These are phyloP conservation scores for Podospora comata DNA, from an alignment of 495 filamentous ascomycete genomes.

Conservation along the genomic window DNA sequence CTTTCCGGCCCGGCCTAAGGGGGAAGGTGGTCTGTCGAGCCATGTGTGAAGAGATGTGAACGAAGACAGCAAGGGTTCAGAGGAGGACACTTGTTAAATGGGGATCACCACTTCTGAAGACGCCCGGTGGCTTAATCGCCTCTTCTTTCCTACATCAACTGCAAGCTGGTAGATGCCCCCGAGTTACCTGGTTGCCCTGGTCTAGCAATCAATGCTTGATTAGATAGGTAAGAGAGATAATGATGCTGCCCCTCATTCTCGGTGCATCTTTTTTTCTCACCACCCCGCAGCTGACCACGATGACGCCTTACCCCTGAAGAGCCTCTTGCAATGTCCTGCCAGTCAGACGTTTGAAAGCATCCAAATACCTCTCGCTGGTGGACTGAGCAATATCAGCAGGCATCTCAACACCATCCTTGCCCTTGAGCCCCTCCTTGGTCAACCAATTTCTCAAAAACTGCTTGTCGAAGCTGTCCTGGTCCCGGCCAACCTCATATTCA, in stretches of 20 bases:
- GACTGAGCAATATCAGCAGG: slow-evolving; percentile 60
- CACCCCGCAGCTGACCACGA: background rate
- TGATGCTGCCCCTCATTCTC: background rate
- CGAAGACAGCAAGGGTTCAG: background rate
- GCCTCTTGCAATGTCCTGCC: slow-evolving; percentile 44
- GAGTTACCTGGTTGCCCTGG: background rate
- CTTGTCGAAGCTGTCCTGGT: slow-evolving; percentile 86
- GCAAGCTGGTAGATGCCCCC: background rate
- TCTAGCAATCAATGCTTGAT: background rate
- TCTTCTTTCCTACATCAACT: background rate
- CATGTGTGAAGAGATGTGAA: background rate
- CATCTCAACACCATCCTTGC: slow-evolving; percentile 63
- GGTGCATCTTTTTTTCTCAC: background rate
- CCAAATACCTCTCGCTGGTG: slow-evolving; percentile 54
- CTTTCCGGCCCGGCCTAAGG: background rate
- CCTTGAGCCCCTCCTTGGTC: slow-evolving; percentile 64
- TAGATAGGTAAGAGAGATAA: background rate
- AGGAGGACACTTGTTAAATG: background rate
- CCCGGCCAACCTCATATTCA: slow-evolving; percentile 65
- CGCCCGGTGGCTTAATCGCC: background rate
- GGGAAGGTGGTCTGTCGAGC: background rate
- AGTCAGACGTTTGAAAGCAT: slow-evolving; percentile 43
- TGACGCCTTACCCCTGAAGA: slow-evolving; percentile 16
- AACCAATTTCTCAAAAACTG: slow-evolving; percentile 90
- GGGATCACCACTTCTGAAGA: background rate